Evolutionary conservation across 169 alveolate species (phyloP), one percentile per base, ranked within the genome.

Genomic region (Babesia ovis): DNA sequence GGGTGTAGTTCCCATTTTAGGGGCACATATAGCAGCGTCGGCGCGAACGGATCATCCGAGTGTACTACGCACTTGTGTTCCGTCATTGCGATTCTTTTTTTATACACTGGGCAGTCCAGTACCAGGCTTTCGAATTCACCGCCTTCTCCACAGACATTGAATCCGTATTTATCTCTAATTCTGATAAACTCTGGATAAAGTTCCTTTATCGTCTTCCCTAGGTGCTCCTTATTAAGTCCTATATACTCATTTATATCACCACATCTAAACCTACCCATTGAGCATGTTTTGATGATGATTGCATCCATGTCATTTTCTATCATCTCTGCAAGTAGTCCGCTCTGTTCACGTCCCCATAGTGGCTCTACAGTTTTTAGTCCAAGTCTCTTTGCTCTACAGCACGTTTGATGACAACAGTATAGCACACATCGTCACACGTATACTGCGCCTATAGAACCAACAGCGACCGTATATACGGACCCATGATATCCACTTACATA

Each of bases 81-180:
- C 51, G 68, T 68, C 45, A 87, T 74, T 56, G 69, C 68, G 41
- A 87, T 69, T 71, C 67, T 83, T 41, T 62, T 59, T 67, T 87
- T 87, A 54, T 71, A 91, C 35, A 73, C 60, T 39, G 98, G 97
- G 61, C 98, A 94, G 91, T 97, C 98, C 46, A 95, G 70, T 9
- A 96, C 95, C n/a, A 95, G 69, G n/a, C 98, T 93, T 85, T 98
- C 99, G 86, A 94, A 98, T 77, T 98, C 99, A 12, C 99, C 99
- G 0, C 99, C 99, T 89, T 98, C 99, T 20, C 99, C 99, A 81
- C 99, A 96, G 31, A 95, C 95, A 86, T 96, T 97, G 70, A 98
- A 93, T 43, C 97, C 98, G 77, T 77, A 94, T 77, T 95, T 80
- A 41, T 88, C 84, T 69, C 91, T 83, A 29, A 68, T 34, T 22